phyloP scores from a whole-genome alignment of 371 early-diverging fungal genomes.

The Cokeromyces recurvatus region DNA sequence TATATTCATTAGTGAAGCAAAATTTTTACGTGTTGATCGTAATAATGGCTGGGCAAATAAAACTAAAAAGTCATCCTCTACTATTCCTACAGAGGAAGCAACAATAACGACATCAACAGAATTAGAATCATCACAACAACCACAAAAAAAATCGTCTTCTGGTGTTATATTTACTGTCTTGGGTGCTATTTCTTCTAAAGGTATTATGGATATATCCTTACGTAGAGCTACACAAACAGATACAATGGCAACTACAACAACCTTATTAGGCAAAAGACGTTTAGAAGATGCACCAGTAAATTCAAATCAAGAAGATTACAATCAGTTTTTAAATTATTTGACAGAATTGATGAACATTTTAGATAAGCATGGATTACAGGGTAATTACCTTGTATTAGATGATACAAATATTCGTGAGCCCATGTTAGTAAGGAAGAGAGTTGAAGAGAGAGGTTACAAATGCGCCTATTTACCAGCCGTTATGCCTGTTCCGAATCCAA shows the following conservation, averaged over 20 bases:
- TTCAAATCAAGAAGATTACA: not conserved
- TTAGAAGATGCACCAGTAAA: too few relatives aligned
- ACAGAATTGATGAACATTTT: not conserved
- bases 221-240: too few relatives aligned
- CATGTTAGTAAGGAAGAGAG: not conserved
- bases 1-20: not conserved
- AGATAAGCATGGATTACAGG: not conserved
- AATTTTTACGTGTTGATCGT: not conserved
- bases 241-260: too few relatives aligned
- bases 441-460: not conserved
- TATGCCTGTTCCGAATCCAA: not conserved
- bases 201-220: not conserved
- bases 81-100: too few relatives aligned
- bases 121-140: not conserved
- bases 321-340: not conserved
- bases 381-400: not conserved
- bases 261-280: too few relatives aligned
- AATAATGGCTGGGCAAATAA: not conserved
- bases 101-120: too few relatives aligned
- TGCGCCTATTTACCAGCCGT: not conserved
- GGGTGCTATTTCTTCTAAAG: constrained; percentile 2
- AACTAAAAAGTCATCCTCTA: too few relatives aligned
- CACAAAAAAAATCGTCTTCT: not conserved
- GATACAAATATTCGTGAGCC: not conserved
- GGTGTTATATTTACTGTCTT: not conserved